Base-by-base conservation (phyloP, 73 alveolate genomes). In the Paramecium primaurelia region DNA sequence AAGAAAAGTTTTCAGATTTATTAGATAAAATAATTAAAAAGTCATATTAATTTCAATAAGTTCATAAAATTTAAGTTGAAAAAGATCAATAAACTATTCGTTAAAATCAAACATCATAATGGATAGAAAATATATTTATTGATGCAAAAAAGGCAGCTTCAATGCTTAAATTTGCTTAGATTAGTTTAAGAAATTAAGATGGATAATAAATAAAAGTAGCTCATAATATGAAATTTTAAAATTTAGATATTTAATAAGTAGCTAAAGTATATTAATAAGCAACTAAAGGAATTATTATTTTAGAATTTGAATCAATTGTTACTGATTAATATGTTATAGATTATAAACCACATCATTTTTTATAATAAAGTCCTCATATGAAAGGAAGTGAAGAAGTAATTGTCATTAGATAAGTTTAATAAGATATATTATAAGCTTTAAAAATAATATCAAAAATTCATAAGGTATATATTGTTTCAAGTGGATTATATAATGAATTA, bases 401-500 rank as follows among this genome's bases (percentile, higher is more conserved):
- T 22, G 34, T 80, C 2, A 18, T 80, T 2, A 38, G 91, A 80
- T 44, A 80, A 47, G 91, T 80, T 16, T 10, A 80, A 12, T 16
- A 22, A 10, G 75, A 42, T 10, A 42, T 80, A 2, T 20, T 80
- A 10, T 10, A 47, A 14, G 69, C 38, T 4, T 18, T 80, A 10
- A 80, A 80, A 26, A 14, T 6, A 80, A 2, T 80, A 42, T 42
- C 91, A 7, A 80, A 80, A 25, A 18, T 1, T 1, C 20, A 47
- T 80, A 26, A 22, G n/a, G 47, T 80, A 0, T 80, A 80, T 22
- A 25, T 80, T 0, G 22, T 80, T 44, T 80, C 91, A 22, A 38
- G 54, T 80, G 91, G 73, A 45, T 12, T 44, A 22, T 47, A 80
- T n/a, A 80, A 80, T 80, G 91, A 80, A 47, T 80, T 80, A 45